Percentiles rank a stretch among this genome's conserved stretches.
phyloP scores from a whole-genome alignment of 2,329 filamentous ascomycete species.

The Achaetomium macrosporum region DNA sequence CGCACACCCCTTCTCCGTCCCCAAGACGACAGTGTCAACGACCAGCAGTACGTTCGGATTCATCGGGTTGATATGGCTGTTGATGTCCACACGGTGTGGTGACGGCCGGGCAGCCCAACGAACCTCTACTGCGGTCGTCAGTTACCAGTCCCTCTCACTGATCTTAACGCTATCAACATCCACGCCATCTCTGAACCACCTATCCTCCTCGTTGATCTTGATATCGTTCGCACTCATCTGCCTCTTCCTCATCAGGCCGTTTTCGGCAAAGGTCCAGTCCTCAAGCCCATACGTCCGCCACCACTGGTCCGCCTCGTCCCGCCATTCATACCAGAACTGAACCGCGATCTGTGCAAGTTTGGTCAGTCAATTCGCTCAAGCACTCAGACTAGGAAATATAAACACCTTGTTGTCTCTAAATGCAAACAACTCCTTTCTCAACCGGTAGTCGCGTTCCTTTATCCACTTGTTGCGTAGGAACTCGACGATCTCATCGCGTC shows the following conservation, averaged over 20 bases:
- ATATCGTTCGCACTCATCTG: constrained; percentile 74
- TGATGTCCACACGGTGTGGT: too few species aligned
- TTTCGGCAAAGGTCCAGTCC: constrained; percentile 68
- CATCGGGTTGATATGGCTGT: too few species aligned
- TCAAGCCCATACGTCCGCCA: constrained; percentile 82
- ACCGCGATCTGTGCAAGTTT: constrained; percentile 59
- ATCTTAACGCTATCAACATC: constrained; percentile 65
- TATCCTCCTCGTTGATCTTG: constrained; percentile 52
- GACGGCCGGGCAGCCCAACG: too few species aligned
- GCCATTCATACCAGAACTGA: constrained; percentile 86
- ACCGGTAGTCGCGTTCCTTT: constrained; percentile 62
- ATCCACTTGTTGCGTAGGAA: constrained; percentile 72
- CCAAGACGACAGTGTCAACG: too few species aligned
- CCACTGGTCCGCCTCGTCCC: constrained; percentile 67
- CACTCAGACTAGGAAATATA: neutral
- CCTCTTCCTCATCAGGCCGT: constrained; percentile 66
- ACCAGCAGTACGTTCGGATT: too few species aligned
- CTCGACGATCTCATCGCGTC: constrained; percentile 59
- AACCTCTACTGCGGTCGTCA: neutral
- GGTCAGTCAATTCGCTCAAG: neutral
- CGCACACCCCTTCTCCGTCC: too few species aligned
- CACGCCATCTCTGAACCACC: constrained; percentile 65
- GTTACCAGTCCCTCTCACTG: constrained; percentile 60
- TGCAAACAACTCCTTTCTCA: constrained; percentile 80
- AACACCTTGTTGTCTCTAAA: constrained; percentile 60